These are phyloP conservation scores for Myrmaecium sp. DNA, from an alignment of 2,329 filamentous ascomycete species.

Conservation along the genomic window DNA sequence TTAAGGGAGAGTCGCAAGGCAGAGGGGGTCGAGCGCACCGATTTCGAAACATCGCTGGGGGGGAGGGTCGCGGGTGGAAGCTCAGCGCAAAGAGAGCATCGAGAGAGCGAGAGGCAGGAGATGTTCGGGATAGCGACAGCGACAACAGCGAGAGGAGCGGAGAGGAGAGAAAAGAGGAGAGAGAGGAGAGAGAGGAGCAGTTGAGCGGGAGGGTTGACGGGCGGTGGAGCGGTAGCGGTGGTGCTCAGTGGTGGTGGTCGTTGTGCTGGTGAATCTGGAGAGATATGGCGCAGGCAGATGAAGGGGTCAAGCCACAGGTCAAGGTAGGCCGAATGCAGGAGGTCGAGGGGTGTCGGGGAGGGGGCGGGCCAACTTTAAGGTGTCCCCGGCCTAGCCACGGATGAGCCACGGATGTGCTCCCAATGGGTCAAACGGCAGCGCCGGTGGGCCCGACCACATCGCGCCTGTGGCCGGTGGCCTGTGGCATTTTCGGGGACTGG, in stretches of 20 bases:
- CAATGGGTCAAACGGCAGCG: slow-evolving; percentile 10
- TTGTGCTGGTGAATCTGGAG: no score
- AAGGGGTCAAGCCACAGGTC: slow-evolving; percentile 18
- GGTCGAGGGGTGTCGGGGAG: slow-evolving; percentile 17
- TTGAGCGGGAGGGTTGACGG: background rate
- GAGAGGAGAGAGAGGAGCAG: slow-evolving; percentile 17
- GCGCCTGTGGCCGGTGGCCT: slow-evolving; percentile 6
- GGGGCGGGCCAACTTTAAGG: no score
- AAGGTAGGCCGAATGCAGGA: slow-evolving; percentile 10
- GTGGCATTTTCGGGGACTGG: no score
- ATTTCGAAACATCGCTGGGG: slow-evolving; percentile 29
- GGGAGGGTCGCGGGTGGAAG: slow-evolving; percentile 14
- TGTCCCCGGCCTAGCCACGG: slow-evolving; percentile 19
- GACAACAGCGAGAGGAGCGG: no score
- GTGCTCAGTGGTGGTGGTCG: no score
- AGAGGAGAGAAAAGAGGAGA: slow-evolving; percentile 10
- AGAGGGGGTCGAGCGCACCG: slow-evolving; percentile 17
- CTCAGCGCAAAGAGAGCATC: slow-evolving; percentile 13
- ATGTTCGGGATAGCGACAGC: no score
- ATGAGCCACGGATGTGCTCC: no score
- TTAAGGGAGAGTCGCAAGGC: slow-evolving; percentile 1
- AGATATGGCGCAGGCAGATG: no score
- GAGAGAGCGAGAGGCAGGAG: slow-evolving; percentile 12
- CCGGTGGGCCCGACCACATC: slow-evolving; percentile 9
- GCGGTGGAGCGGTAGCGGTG: no score